Evolutionary conservation across 2,329 filamentous ascomycete genomes (phyloP), one percentile per base, ranked within the genome.

Genomic region (Pseudocercospora crystallina): DNA sequence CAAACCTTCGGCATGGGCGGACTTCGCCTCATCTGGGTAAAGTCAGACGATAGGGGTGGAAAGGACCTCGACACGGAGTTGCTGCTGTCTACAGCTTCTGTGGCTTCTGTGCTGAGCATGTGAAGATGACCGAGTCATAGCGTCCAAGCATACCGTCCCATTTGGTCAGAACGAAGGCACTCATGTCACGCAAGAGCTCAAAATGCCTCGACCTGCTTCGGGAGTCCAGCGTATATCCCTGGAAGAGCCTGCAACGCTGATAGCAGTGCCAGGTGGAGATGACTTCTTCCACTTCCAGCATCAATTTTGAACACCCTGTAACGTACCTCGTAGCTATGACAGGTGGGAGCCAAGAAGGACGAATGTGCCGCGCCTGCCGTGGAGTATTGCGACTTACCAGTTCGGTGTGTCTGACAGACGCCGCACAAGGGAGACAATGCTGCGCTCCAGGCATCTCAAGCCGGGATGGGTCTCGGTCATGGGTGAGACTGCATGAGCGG

Each of bases 341-440:
- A 26, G 20, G 4, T 26, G 20, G 20, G 7, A 26, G 51, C 51
- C 51, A 54, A 54, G 51, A 47, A 13, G 32, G 17, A 33, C n/a
- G 13, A 36, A 47, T 35, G 30, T 47, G 51, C 51, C 51, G 51
- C 29, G 29, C 14, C 35, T 51, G 47, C 52, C 47, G 52, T 43
- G 34, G 12, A 47, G 33, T 32, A 31, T 35, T 43, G 52, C 35
- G 43, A 35, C 47, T 54, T 46, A 44, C 43, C 41, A 13, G 14
- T 43, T 37, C 39, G 5, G 32, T 43, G 31, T 20, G 31, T 14
- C 38, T 26, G 15, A 36, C 40, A 49, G 41, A 43, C 14, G 14
- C 30, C 20, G 20, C 20, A 7, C 40, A 15, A 43, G 34, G 32
- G n/a, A 33, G 40, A 43, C 13, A 29, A 30, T 14, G 20, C 20